A percentile compares a stretch with the other conserved stretches of the same genome.
Conservation (phyloP, 768 basidiomycete genomes). For the Tubosaeta sp. region DNA sequence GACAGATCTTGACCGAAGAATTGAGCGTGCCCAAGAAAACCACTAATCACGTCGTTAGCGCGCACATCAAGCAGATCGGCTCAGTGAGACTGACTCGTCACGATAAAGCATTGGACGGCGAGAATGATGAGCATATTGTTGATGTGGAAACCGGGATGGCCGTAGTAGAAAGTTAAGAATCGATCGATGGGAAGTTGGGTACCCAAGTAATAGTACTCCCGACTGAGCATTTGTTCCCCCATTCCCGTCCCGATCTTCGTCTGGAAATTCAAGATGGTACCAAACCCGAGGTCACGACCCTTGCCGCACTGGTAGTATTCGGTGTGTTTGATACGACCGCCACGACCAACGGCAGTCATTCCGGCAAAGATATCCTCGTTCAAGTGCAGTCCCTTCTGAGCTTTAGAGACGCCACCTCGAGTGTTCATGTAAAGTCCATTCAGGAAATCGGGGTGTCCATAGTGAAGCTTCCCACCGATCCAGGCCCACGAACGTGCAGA, state of each 20-base stretch:
- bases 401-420: constrained; percentile 97
- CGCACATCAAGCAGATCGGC: background rate
- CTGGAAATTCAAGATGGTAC: constrained; percentile 98
- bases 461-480: constrained; percentile 98
- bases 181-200: constrained; percentile 97
- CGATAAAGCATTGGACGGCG: constrained; percentile 92
- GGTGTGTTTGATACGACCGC: constrained; percentile 96
- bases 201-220: constrained; percentile 98
- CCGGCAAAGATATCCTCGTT: constrained; percentile 99
- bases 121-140: constrained; percentile 99
- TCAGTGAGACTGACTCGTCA: constrained; percentile 62
- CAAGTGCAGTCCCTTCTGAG: constrained; percentile 97
- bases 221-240: constrained; percentile 99
- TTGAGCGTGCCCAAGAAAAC: constrained; percentile 94
- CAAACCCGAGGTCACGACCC: constrained; percentile 97
- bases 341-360: constrained; percentile 97
- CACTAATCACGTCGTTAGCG: constrained; percentile 47
- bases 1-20: constrained; percentile 73
- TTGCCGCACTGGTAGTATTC: constrained; percentile 99
- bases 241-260: constrained; percentile 99
- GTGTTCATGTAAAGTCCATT: constrained; percentile 98
- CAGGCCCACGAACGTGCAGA: constrained; percentile 94
- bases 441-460: constrained; percentile 99
- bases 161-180: constrained; percentile 99
- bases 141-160: constrained; percentile 99